Conservation (phyloP, 2,329 filamentous ascomycete species). For the Fusarium sp. region DNA sequence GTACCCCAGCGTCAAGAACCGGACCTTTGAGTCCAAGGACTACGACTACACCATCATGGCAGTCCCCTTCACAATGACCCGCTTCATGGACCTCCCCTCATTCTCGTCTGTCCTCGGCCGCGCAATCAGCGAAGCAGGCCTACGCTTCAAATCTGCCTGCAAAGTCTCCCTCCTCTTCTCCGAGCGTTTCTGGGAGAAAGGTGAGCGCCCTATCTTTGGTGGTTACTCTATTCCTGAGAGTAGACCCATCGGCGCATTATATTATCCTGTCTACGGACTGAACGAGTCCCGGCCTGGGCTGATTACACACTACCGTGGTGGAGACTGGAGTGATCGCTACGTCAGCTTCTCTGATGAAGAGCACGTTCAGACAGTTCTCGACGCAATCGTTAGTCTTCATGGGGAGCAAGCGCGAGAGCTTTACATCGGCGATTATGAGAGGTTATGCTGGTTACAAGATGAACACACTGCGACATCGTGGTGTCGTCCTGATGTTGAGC, state of each 20-base stretch:
- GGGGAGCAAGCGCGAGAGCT: background rate
- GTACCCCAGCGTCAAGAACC: conserved; percentile 58
- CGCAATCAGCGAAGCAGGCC: conserved; percentile 11
- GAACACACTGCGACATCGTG: conserved; percentile 54
- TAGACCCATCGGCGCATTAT: conserved; percentile 69
- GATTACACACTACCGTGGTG: conserved; percentile 66
- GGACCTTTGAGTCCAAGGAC: conserved; percentile 49
- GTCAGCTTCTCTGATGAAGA: conserved; percentile 47
- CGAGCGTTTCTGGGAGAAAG: conserved; percentile 68
- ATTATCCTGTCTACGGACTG: conserved; percentile 73
- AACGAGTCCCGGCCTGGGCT: conserved; percentile 70
- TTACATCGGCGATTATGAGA: conserved; percentile 11
- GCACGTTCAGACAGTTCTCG: conserved; percentile 1
- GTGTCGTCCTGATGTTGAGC: conserved; percentile 67
- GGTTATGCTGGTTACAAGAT: conserved; percentile 16
- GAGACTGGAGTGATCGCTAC: conserved; percentile 28
- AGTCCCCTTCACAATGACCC: conserved; percentile 70
- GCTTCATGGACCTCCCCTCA: conserved; percentile 66
- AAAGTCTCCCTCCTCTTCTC: conserved; percentile 58
- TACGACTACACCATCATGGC: conserved; percentile 74
- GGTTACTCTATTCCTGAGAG: conserved; percentile 66
- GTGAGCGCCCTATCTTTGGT: conserved; percentile 66
- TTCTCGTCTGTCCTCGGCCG: conserved; percentile 7
- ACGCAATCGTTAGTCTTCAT: conserved; percentile 10
- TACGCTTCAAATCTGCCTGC: conserved; percentile 50